phyloP scores from a whole-genome alignment of 192 early-diverging fungal species.

The Backusella mclennaniae region DNA sequence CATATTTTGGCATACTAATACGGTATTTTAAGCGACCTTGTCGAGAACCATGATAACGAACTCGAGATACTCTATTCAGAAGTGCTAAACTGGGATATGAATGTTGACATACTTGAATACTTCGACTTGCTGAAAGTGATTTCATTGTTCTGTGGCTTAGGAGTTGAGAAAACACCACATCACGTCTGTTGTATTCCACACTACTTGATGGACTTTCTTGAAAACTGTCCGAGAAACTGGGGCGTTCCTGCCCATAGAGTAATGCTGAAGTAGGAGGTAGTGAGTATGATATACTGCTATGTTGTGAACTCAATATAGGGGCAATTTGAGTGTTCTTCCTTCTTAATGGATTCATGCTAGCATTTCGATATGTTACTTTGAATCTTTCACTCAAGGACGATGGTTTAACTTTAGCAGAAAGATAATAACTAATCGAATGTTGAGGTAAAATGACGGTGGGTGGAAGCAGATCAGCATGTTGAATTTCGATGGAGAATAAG shows the following conservation, averaged over 20 bases:
- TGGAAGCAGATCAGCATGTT: not conserved
- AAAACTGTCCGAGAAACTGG: not conserved
- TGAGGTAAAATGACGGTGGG: not conserved
- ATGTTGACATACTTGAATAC: not conserved
- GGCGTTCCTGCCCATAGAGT: not conserved
- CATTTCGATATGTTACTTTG: not conserved
- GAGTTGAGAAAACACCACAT: not conserved
- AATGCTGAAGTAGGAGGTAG: not conserved
- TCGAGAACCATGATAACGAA: not conserved
- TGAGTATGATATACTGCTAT: not conserved
- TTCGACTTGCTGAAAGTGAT: not conserved
- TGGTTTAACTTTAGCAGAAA: conserved; percentile 1
- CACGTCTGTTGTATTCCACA: not conserved
- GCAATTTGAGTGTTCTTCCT: not conserved
- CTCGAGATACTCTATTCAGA: not conserved
- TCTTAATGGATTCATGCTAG: not conserved
- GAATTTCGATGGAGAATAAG: not conserved
- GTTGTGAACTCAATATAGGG: not conserved
- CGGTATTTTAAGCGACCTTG: not conserved
- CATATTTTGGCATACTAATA: not conserved
- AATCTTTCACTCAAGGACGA: not conserved
- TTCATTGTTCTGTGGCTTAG: not conserved
- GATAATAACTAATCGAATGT: conserved; percentile 1
- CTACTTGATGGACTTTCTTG: not conserved
- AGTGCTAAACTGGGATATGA: not conserved